A percentile compares a stretch with the other conserved stretches of the same genome.
phyloP scores from a whole-genome alignment of 2,329 filamentous ascomycete genomes.

The Drechslerella stenobrocha region DNA sequence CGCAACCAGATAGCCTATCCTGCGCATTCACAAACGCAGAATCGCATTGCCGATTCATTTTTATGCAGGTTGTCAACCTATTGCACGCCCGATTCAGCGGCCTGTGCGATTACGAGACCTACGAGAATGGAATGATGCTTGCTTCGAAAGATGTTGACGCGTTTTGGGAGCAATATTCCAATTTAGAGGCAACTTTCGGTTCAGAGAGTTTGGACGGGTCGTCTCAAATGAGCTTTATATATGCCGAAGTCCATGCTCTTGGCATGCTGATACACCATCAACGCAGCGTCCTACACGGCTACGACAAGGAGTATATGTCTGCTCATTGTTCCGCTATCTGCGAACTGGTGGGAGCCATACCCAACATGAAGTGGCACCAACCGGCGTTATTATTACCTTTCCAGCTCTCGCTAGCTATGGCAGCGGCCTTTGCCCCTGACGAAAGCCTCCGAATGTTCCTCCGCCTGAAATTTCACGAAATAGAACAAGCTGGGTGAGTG shows the following conservation, averaged over 20 bases:
- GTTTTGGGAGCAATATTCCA: slow-evolving; percentile 53
- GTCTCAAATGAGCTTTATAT: slow-evolving; percentile 28
- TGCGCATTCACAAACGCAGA: slow-evolving; percentile 70
- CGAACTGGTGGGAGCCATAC: slow-evolving; percentile 75
- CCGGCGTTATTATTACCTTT: slow-evolving; percentile 69
- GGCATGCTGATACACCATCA: slow-evolving; percentile 44
- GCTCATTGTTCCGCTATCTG: slow-evolving; percentile 70
- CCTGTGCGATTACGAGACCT: slow-evolving; percentile 60
- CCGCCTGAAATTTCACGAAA: slow-evolving; percentile 73
- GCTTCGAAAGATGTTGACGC: slow-evolving; percentile 59
- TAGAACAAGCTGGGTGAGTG: slow-evolving; percentile 71
- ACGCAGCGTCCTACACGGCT: slow-evolving; percentile 56
- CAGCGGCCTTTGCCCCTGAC: slow-evolving; percentile 76
- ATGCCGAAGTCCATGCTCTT: slow-evolving; percentile 36
- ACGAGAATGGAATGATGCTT: slow-evolving; percentile 68
- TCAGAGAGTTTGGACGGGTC: slow-evolving; percentile 63
- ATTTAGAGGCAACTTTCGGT: slow-evolving; percentile 63
- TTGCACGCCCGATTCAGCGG: slow-evolving; percentile 70
- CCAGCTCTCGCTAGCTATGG: slow-evolving; percentile 75
- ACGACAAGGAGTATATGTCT: slow-evolving; percentile 56
- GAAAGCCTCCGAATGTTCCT: slow-evolving; percentile 79
- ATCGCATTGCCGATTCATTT: slow-evolving; percentile 70
- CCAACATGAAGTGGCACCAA: slow-evolving; percentile 63
- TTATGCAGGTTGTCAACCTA: slow-evolving; percentile 76
- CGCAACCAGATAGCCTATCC: slow-evolving; percentile 66